Conservation (phyloP, 1,284 basidiomycete genomes). For the Leccinum pachyderme region DNA sequence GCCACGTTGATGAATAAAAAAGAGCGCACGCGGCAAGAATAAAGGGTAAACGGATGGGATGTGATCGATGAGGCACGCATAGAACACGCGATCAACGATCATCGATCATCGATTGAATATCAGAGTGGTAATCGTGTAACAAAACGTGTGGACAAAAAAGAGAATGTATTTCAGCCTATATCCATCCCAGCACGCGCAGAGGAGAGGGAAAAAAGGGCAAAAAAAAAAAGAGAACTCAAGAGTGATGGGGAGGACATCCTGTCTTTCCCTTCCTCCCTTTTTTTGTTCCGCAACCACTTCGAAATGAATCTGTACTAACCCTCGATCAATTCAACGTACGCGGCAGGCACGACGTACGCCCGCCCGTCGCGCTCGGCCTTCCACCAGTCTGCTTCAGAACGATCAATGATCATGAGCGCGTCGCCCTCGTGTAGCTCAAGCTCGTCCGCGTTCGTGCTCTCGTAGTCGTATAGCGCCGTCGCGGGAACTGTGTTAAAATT, state of each 20-base stretch:
- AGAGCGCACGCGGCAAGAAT: not conserved
- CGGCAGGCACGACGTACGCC: conserved; percentile 86
- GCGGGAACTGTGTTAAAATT: conserved; percentile 50
- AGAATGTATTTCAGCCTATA: conserved; percentile 72
- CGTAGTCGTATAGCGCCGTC: conserved; percentile 79
- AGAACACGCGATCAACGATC: conserved; percentile 18
- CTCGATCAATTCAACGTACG: conserved; percentile 80
- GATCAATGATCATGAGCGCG: conserved; percentile 73
- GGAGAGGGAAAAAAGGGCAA: conserved; percentile 32
- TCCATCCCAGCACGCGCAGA: conserved; percentile 41
- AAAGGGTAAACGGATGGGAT: not conserved
- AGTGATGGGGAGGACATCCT: conserved; percentile 16
- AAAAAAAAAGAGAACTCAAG: conserved; percentile 47
- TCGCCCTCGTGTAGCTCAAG: conserved; percentile 82
- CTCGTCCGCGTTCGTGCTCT: conserved; percentile 71
- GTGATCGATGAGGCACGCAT: not conserved
- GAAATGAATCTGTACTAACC: conserved; percentile 67
- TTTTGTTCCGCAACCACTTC: not conserved
- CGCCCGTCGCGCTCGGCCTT: conserved; percentile 83
- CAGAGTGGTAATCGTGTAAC: not conserved
- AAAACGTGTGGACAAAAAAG: conserved; percentile 40
- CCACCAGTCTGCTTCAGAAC: conserved; percentile 87
- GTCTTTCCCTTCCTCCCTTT: conserved; percentile 11
- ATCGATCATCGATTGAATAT: conserved; percentile 27
- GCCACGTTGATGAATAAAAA: not conserved